Evolutionary conservation across 495 filamentous ascomycete species (phyloP).

Genomic region (Xylaria grammica): DNA sequence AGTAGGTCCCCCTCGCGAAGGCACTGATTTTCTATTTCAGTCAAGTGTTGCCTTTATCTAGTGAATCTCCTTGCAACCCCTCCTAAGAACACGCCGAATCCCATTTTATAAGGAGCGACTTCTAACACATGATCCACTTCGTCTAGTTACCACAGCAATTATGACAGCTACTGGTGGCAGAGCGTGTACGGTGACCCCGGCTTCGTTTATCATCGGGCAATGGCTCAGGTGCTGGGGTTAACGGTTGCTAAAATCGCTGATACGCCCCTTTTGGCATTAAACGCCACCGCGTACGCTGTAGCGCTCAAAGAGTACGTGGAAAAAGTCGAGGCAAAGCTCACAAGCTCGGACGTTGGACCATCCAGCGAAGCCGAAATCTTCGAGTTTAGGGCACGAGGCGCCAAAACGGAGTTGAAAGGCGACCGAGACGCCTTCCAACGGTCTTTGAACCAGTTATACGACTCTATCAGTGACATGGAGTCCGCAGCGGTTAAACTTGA

Average conservation of each 20-base stretch:
- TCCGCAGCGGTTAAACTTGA: conserved; percentile 64
- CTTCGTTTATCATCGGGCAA: conserved; percentile 78
- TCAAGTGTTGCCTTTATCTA: not conserved
- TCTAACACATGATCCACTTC: not conserved
- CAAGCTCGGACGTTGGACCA: conserved; percentile 43
- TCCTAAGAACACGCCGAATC: not conserved
- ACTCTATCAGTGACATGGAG: conserved; percentile 57
- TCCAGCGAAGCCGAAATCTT: conserved; percentile 51
- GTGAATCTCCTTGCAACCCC: not conserved
- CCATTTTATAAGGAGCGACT: not conserved
- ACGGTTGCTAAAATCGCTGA: conserved; percentile 81
- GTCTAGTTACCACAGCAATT: conserved; percentile 72
- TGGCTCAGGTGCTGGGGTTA: conserved; percentile 80
- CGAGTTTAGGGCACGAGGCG: conserved; percentile 56
- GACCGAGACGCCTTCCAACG: conserved; percentile 61
- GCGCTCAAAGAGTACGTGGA: conserved; percentile 67
- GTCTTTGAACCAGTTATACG: conserved; percentile 48
- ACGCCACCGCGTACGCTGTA: conserved; percentile 74
- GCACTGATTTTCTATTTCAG: not conserved
- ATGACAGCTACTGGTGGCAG: conserved; percentile 94
- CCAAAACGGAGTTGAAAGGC: conserved; percentile 48
- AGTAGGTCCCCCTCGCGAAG: conserved; percentile 52
- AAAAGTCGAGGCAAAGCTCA: conserved; percentile 68
- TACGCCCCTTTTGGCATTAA: conserved; percentile 76
- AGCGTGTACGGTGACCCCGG: conserved; percentile 78